Base-by-base conservation (phyloP, 176 grass and related monocot species). In the Olyra latifolia region DNA sequence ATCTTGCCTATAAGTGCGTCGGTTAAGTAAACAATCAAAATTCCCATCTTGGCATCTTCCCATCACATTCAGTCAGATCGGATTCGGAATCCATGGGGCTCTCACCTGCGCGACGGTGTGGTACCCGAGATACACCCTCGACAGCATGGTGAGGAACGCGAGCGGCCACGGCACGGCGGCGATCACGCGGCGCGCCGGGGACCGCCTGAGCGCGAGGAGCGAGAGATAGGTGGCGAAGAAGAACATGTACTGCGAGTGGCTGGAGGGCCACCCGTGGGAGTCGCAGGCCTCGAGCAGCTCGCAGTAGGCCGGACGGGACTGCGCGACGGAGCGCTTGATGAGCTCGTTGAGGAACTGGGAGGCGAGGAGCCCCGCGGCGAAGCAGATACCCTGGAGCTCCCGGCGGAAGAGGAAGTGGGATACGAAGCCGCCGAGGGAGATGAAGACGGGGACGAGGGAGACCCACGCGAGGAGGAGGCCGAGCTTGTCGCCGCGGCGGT, bases 321-420 rank as follows among this genome's bases (percentile, higher is more conserved):
- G 96, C 84, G 89, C 90, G 46, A 99, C 91, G 62, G 90, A 93
- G 58, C 78, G 88, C 74, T 99, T 99, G 82, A 95, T 91, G 56
- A 99, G 90, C 86, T 80, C 92, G 76, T 95, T 99, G 79, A 95
- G 79, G 56, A 79, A 41, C 80, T 99, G 93, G 4, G 96, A 99
- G 66, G 83, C 80, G 24, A 95, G 48, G 78, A 99, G 88, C 15
- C 96, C 96, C 15, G 87, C 71, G 23, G 88, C 85, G 72, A 95
- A 95, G 84, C 79, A 99, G 47, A 99, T 12, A 23, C 92, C 90
- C 74, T 99, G 96, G 47, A 95, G 84, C 88, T 99, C 96, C 17
- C 96, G 92, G 7, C 96, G 96, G 84, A 99, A 99, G 81, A 99
- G 87, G 72, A 99, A 95, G 86, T 99, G 92, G 40, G 96, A 93